A percentile compares a stretch with the other conserved stretches of the same genome.
These are phyloP conservation scores for Saccharum officinarum DNA, from an alignment of 176 grass and related monocot species.

Conservation along the genomic window DNA sequence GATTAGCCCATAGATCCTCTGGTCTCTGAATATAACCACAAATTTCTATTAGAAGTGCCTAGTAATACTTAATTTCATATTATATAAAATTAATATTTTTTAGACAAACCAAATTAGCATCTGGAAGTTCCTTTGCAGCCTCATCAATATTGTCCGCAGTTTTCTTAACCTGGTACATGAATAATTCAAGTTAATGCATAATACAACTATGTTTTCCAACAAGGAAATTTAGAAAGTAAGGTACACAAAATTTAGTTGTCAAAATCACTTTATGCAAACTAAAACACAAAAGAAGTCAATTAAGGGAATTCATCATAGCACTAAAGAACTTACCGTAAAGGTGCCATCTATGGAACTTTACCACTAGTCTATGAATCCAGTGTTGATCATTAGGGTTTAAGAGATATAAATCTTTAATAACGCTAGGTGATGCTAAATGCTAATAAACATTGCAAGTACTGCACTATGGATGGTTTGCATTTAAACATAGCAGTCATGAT, in stretches of 20 bases:
- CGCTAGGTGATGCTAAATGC: not conserved
- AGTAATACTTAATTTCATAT: constrained; percentile 14
- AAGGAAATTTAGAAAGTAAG: not conserved
- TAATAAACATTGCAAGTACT: not conserved
- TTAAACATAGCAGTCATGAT: not conserved
- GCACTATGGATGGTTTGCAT: not conserved
- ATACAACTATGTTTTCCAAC: not conserved
- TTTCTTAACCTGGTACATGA: constrained; percentile 70
- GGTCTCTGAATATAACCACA: constrained; percentile 55
- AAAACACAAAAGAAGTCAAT: not conserved
- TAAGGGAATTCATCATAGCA: not conserved
- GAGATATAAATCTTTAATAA: not conserved
- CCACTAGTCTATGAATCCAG: not conserved
- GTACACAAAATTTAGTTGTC: not conserved
- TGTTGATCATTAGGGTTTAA: not conserved
- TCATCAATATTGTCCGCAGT: constrained; percentile 88
- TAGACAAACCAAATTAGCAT: constrained; percentile 83
- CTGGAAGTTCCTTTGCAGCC: constrained; percentile 92
- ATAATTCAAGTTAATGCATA: constrained; percentile 10
- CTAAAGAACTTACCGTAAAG: not conserved
- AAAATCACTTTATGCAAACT: constrained; percentile 1
- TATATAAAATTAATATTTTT: constrained; percentile 12
- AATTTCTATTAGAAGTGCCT: constrained; percentile 31
- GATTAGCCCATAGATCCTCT: constrained; percentile 93
- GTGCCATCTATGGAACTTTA: not conserved